phyloP scores from a whole-genome alignment of 176 grass and related monocot species.

The Phyllostachys edulis region DNA sequence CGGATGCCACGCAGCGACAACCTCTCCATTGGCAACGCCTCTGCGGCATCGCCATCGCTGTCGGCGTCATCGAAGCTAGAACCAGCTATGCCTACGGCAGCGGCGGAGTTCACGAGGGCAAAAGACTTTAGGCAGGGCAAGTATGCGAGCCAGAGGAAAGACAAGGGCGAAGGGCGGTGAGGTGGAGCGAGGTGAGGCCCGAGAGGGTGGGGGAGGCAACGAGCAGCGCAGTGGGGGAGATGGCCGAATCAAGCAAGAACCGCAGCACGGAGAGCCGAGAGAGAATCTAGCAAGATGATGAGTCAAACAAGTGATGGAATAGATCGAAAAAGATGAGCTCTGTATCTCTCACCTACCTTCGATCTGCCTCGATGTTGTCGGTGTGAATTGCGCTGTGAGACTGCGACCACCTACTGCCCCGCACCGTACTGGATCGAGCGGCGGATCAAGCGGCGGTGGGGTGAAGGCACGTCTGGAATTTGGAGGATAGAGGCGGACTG shows the following conservation, averaged over 20 bases:
- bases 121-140: conserved; percentile 69
- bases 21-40: conserved; percentile 54
- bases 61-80: conserved; percentile 7
- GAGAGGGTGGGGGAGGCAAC: conserved; percentile 40
- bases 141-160: conserved; percentile 58
- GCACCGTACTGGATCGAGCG: too few species aligned
- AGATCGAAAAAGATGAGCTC: too few species aligned
- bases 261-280: conserved; percentile 53
- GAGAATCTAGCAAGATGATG: too few species aligned
- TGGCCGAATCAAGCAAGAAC: conserved; percentile 47
- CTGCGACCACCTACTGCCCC: too few species aligned
- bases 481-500: too few species aligned
- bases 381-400: too few species aligned
- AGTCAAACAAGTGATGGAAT: too few species aligned
- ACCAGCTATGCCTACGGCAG: conserved; percentile 22
- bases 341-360: too few species aligned
- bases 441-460: too few species aligned
- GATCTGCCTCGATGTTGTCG: too few species aligned
- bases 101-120: conserved; percentile 60
- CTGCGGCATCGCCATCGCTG: not conserved
- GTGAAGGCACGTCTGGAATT: too few species aligned
- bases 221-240: conserved; percentile 53
- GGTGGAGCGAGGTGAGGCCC: conserved; percentile 62
- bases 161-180: conserved; percentile 53
- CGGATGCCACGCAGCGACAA: conserved; percentile 74